phyloP scores from a whole-genome alignment of 2,329 filamentous ascomycete species.

The Davidsoniella eucalypti region DNA sequence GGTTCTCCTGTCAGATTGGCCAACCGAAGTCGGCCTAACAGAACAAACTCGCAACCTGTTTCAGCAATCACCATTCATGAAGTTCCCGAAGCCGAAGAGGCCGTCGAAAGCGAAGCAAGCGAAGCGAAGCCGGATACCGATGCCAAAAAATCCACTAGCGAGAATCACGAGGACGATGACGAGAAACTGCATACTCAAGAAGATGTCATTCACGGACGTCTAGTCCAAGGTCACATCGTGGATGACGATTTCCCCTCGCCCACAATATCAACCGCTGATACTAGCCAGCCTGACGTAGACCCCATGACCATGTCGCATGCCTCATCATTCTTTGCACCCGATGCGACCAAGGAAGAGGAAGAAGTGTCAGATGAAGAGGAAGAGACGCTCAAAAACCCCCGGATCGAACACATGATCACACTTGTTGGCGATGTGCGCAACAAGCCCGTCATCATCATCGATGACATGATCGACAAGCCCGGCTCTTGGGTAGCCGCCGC shows the following conservation, averaged over 20 bases:
- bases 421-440: constrained; percentile 89
- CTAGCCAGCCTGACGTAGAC: constrained; percentile 52
- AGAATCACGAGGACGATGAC: constrained; percentile 35
- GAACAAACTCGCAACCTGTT: constrained; percentile 2
- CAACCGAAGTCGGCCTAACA: constrained; percentile 1
- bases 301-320: constrained; percentile 66
- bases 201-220: constrained; percentile 79
- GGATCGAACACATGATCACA: constrained; percentile 86
- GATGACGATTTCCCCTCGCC: constrained; percentile 84
- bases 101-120: not conserved
- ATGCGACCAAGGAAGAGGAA: constrained; percentile 61
- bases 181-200: constrained; percentile 60
- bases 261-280: constrained; percentile 49
- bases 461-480: constrained; percentile 98
- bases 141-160: not conserved
- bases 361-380: constrained; percentile 84
- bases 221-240: constrained; percentile 89
- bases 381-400: constrained; percentile 63
- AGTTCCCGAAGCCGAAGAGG: constrained; percentile 7
- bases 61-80: constrained; percentile 8
- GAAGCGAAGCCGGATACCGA: not conserved
- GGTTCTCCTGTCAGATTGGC: constrained; percentile 6
- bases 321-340: constrained; percentile 62
- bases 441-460: constrained; percentile 81
- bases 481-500: constrained; percentile 95